Conservation (phyloP, 441 rosid species). For the Populus trichocarpa region DNA sequence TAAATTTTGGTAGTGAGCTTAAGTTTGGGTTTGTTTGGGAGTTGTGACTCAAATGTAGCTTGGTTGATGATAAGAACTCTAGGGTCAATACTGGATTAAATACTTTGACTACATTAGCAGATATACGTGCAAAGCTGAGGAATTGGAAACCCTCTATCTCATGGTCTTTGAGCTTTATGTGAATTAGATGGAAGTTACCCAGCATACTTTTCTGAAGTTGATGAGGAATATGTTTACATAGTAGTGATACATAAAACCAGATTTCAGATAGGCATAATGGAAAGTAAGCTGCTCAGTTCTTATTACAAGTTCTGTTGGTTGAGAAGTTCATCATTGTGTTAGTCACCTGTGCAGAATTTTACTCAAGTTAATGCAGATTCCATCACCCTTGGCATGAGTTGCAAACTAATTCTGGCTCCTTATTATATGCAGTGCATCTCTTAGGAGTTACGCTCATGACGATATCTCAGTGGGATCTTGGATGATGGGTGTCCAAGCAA, state of each 20-base stretch:
- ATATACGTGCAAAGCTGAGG: not conserved
- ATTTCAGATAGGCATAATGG: not conserved
- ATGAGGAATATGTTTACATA: not conserved
- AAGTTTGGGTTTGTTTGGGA: not conserved
- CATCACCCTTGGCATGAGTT: not conserved
- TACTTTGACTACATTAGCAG: not conserved
- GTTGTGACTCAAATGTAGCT: not conserved
- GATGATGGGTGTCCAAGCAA: constrained; percentile 93
- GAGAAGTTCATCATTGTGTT: not conserved
- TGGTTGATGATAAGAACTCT: constrained; percentile 8
- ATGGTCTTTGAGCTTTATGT: not conserved
- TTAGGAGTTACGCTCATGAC: constrained; percentile 83
- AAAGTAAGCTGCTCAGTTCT: not conserved
- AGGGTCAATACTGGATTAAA: not conserved
- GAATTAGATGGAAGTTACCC: not conserved
- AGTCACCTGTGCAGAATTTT: not conserved
- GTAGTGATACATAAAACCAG: not conserved
- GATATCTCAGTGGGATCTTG: constrained; percentile 91
- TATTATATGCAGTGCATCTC: constrained; percentile 64
- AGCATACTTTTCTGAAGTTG: not conserved
- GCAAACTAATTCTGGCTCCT: not conserved
- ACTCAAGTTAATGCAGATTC: not conserved
- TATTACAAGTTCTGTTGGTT: not conserved
- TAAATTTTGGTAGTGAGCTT: not conserved
- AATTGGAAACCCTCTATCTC: not conserved